These are phyloP conservation scores for Ustilago curta DNA, from an alignment of 1,284 basidiomycete genomes.

Conservation along the genomic window DNA sequence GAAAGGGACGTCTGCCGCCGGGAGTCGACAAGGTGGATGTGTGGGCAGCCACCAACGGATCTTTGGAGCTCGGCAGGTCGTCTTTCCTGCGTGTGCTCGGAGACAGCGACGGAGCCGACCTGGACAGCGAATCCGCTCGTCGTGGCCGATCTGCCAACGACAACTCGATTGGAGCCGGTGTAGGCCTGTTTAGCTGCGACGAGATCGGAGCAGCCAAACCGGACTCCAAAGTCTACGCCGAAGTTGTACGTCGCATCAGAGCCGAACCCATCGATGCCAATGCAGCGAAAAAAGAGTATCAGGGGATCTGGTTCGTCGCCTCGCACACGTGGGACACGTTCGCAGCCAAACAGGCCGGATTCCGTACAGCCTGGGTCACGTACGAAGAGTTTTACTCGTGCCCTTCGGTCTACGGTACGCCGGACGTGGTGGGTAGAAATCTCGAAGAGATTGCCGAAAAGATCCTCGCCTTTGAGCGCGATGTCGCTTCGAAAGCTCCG, in stretches of 20 bases:
- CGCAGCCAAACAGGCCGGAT: conserved; percentile 49
- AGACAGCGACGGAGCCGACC: conserved; percentile 37
- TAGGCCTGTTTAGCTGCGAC: conserved; percentile 61
- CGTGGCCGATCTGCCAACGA: conserved; percentile 14
- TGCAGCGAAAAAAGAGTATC: conserved; percentile 36
- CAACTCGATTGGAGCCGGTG: conserved; percentile 28
- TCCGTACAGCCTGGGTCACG: conserved; percentile 60
- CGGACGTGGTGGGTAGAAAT: conserved; percentile 53
- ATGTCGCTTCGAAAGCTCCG: conserved; percentile 10
- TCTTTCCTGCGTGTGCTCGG: conserved; percentile 44
- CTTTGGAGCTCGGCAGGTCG: conserved; percentile 39
- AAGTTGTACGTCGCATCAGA: conserved; percentile 38
- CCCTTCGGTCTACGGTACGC: conserved; percentile 51
- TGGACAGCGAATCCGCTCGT: conserved; percentile 43
- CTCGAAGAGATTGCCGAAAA: conserved; percentile 50
- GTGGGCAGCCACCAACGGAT: conserved; percentile 63
- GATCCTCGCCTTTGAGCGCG: conserved; percentile 52
- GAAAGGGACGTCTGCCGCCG: conserved; percentile 31
- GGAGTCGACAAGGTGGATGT: conserved; percentile 39
- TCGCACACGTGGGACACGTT: conserved; percentile 57
- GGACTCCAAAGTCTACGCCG: conserved; percentile 55
- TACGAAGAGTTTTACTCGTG: conserved; percentile 59
- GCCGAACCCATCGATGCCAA: conserved; percentile 31
- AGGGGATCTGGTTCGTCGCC: conserved; percentile 60
- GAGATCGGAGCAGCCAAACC: conserved; percentile 61